These are phyloP conservation scores for Begonia masoniana DNA, from an alignment of 306 rosid genomes.

Conservation along the genomic window DNA sequence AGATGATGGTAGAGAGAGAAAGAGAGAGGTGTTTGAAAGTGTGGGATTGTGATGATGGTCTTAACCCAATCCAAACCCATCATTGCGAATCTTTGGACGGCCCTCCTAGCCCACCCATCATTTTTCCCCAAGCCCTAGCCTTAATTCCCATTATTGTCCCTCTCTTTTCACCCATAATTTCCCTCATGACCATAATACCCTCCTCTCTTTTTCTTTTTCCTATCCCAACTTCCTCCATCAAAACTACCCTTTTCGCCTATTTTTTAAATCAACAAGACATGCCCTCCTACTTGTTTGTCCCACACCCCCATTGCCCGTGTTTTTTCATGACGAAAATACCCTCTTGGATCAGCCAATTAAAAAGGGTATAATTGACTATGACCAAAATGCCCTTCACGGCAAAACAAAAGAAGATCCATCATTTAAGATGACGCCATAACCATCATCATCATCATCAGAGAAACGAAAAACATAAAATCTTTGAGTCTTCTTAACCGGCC, in stretches of 20 bases:
- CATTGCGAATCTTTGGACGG: slow-evolving; percentile 99
- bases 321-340: too few species aligned
- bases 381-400: slow-evolving; percentile 18
- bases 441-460: slow-evolving; percentile 29
- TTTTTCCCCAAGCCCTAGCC: slow-evolving; percentile 62
- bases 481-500: slow-evolving; percentile 81
- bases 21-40: slow-evolving; percentile 12
- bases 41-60: slow-evolving; percentile 39
- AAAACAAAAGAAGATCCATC: slow-evolving; percentile 15
- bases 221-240: too few species aligned
- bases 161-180: slow-evolving; percentile 33
- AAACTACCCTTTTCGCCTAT: too few species aligned
- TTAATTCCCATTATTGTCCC: slow-evolving; percentile 50
- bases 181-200: slow-evolving; percentile 11
- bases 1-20: neutral
- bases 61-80: slow-evolving; percentile 94
- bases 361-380: too few species aligned
- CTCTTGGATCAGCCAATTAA: too few species aligned
- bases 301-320: too few species aligned
- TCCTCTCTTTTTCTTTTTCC: neutral
- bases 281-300: too few species aligned
- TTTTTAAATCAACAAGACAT: too few species aligned
- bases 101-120: slow-evolving; percentile 98
- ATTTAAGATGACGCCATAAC: slow-evolving; percentile 62
- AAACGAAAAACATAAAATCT: slow-evolving; percentile 31